Percentiles rank a stretch among this genome's conserved stretches.
Evolutionary conservation across 2,329 filamentous ascomycete genomes (phyloP).

Genomic region (Phaeoacremonium minimum): DNA sequence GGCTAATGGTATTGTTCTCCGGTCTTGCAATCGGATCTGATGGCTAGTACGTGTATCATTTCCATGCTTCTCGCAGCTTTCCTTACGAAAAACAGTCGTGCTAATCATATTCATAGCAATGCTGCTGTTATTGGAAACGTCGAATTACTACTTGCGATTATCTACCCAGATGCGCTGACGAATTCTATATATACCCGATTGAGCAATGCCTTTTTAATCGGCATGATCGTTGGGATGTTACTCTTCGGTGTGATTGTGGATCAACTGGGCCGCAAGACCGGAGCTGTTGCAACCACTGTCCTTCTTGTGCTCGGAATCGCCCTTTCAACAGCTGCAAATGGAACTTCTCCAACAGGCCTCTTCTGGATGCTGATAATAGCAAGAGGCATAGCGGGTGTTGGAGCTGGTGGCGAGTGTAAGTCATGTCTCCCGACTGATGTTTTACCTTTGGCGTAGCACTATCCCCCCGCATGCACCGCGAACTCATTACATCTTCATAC

Average conservation of each 20-base stretch:
- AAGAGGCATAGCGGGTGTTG: conserved; percentile 33
- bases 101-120: conserved; percentile 29
- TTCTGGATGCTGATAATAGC: conserved; percentile 46
- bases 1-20: conserved; percentile 38
- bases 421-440: too few relatives aligned
- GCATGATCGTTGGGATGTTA: conserved; percentile 52
- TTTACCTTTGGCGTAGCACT: background rate
- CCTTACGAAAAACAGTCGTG: too few relatives aligned
- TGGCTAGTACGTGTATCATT: conserved; percentile 27
- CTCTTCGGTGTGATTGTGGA: conserved; percentile 44
- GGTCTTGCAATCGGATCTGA: conserved; percentile 41
- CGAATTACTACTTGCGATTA: conserved; percentile 30
- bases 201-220: conserved; percentile 51
- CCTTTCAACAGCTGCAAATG: conserved; percentile 39
- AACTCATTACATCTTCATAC: background rate
- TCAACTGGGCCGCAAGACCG: conserved; percentile 10
- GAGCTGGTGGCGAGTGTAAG: conserved; percentile 28
- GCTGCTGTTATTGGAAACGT: conserved; percentile 39
- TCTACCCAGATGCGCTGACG: conserved; percentile 38
- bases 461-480: too few relatives aligned
- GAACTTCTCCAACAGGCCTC: conserved; percentile 30
- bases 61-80: too few relatives aligned
- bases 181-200: conserved; percentile 42
- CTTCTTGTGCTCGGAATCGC: conserved; percentile 41
- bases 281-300: conserved; percentile 7